These are phyloP conservation scores for Mortierella sp. DNA, from an alignment of 371 early-diverging fungal genomes.

Conservation along the genomic window DNA sequence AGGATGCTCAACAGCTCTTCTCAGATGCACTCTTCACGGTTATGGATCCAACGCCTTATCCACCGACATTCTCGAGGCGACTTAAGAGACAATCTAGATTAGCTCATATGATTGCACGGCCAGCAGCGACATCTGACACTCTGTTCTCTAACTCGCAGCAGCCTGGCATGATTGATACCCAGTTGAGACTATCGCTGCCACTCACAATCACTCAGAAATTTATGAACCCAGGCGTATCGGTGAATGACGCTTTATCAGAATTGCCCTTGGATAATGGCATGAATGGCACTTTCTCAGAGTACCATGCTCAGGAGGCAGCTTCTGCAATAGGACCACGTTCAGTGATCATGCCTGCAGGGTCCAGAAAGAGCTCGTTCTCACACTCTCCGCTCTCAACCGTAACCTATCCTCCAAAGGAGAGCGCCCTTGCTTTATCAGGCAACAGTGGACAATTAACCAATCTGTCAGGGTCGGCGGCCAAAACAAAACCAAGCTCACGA, in stretches of 20 bases:
- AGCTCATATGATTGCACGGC: slow-evolving; percentile 24
- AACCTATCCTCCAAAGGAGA: slow-evolving; percentile 27
- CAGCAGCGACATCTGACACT: slow-evolving; percentile 35
- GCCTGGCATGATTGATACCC: slow-evolving; percentile 31
- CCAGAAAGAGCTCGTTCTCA: slow-evolving; percentile 46
- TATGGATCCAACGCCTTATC: slow-evolving; percentile 25
- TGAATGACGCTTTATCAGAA: slow-evolving; percentile 29
- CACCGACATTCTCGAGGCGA: slow-evolving; percentile 13
- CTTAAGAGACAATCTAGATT: slow-evolving; percentile 23
- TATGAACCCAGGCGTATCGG: slow-evolving; percentile 41
- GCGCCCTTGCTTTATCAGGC: neutral
- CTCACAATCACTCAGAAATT: slow-evolving; percentile 37
- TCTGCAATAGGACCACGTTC: slow-evolving; percentile 4
- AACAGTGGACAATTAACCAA: neutral
- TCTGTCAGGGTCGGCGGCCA: slow-evolving; percentile 3
- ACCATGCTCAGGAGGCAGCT: slow-evolving; percentile 5
- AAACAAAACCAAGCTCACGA: slow-evolving; percentile 30
- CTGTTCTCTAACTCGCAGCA: slow-evolving; percentile 28
- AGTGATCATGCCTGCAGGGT: slow-evolving; percentile 5
- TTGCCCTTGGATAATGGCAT: slow-evolving; percentile 12
- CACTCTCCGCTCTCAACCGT: slow-evolving; percentile 47
- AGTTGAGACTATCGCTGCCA: slow-evolving; percentile 35
- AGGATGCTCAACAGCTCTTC: slow-evolving; percentile 33
- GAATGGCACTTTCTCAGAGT: slow-evolving; percentile 23
- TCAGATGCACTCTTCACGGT: slow-evolving; percentile 38